These are phyloP conservation scores for Apiospora malaysiana DNA, from an alignment of 2,329 filamentous ascomycete genomes.

Conservation along the genomic window DNA sequence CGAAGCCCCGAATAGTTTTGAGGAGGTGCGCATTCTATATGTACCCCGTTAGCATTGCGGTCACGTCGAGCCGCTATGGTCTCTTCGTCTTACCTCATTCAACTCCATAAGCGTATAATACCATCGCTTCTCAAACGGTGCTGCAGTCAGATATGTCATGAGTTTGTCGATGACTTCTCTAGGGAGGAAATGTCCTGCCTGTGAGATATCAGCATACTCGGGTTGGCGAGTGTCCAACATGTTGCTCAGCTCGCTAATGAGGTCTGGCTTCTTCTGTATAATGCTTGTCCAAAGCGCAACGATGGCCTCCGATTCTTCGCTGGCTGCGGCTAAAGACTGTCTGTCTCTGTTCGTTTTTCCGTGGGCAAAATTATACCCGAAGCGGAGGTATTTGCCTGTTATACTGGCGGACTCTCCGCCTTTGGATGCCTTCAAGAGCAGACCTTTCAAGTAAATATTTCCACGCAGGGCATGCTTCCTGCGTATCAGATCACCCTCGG, in stretches of 20 bases:
- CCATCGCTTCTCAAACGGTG: background rate
- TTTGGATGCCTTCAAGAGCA: constrained; percentile 29
- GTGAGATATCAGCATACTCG: background rate
- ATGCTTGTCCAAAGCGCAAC: background rate
- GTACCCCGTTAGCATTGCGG: background rate
- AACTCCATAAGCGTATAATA: background rate
- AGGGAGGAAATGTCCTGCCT: background rate
- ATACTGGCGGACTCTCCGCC: constrained; percentile 31
- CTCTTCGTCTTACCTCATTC: background rate
- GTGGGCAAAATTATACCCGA: background rate
- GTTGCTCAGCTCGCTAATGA: background rate
- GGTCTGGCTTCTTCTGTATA: background rate
- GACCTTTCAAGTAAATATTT: constrained; percentile 34
- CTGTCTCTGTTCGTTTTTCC: background rate
- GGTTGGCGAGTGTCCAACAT: background rate
- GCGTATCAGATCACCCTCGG: constrained; percentile 31
- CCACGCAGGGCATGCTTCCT: constrained; percentile 27
- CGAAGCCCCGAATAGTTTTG: background rate
- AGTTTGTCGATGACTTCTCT: background rate
- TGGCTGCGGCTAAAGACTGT: background rate
- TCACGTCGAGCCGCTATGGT: background rate
- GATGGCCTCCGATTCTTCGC: background rate
- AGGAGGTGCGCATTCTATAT: background rate
- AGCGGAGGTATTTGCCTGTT: background rate
- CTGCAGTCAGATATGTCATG: background rate